A percentile compares a stretch with the other conserved stretches of the same genome.
Conservation (phyloP, 2,329 filamentous ascomycete species). For the Trichoderma gracile region DNA sequence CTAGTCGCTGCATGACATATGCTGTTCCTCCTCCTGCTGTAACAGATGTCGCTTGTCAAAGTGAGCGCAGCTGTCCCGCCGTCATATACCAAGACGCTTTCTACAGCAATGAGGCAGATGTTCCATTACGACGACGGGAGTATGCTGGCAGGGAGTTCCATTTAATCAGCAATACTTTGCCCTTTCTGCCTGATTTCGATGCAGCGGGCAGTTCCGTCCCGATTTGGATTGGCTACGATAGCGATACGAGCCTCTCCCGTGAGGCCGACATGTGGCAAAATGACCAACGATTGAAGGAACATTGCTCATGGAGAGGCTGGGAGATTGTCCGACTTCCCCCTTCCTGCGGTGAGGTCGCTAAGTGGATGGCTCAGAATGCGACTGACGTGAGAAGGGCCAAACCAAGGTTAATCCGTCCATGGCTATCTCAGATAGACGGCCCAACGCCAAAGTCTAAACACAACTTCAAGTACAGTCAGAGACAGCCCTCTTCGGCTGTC, state of each 20-base stretch:
- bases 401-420: conserved; percentile 31
- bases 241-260: conserved; percentile 41
- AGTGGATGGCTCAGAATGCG: conserved; percentile 53
- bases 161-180: conserved; percentile 71
- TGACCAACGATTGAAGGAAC: conserved; percentile 49
- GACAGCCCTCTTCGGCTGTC: conserved; percentile 70
- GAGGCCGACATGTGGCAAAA: conserved; percentile 51
- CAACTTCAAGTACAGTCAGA: conserved; percentile 84
- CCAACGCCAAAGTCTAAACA: conserved; percentile 80
- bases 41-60: conserved; percentile 30
- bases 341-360: conserved; percentile 64
- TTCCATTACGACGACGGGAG: conserved; percentile 73
- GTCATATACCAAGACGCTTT: conserved; percentile 82
- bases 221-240: not conserved
- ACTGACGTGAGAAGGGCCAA: not conserved
- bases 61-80: conserved; percentile 51
- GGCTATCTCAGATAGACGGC: conserved; percentile 82
- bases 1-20: conserved; percentile 31
- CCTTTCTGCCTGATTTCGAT: conserved; percentile 80
- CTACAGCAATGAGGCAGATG: conserved; percentile 81
- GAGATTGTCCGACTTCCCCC: conserved; percentile 74
- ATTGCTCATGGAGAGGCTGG: conserved; percentile 67
- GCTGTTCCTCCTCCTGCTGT: conserved; percentile 35
- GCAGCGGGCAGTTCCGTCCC: conserved; percentile 46
- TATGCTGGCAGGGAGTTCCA: conserved; percentile 88